Evolutionary conservation across 441 rosid species (phyloP).

Genomic region (Aleurites moluccanus): DNA sequence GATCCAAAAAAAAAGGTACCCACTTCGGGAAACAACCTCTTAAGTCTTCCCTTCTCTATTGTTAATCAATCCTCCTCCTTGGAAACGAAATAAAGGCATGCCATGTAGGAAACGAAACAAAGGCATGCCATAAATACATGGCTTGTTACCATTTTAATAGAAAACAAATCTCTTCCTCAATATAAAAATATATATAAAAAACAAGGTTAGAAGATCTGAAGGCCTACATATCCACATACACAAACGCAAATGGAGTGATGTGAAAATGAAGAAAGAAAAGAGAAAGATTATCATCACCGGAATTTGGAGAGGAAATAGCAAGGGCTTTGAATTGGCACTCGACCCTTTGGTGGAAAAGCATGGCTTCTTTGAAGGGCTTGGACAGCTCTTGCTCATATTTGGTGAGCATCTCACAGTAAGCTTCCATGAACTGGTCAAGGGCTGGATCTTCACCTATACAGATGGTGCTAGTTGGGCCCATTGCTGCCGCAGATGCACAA

Average conservation of each 20-base stretch:
- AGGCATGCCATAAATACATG: too few species aligned
- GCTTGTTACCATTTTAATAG: constrained; percentile 16
- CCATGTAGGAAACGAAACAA: too few species aligned
- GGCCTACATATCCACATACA: not conserved
- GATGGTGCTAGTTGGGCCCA: constrained; percentile 30
- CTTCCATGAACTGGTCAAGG: constrained; percentile 99
- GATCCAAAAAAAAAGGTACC: not conserved
- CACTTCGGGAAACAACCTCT: constrained; percentile 21
- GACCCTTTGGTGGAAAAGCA: constrained; percentile 75
- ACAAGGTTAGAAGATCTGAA: not conserved
- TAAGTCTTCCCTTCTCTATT: not conserved
- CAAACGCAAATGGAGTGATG: not conserved
- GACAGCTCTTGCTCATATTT: constrained; percentile 96
- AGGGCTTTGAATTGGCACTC: constrained; percentile 90
- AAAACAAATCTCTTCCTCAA: not conserved
- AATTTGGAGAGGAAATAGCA: constrained; percentile 44
- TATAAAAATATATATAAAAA: not conserved
- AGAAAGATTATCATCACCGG: constrained; percentile 43
- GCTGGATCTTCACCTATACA: constrained; percentile 90
- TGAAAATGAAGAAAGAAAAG: constrained; percentile 4
- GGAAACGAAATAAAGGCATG: constrained; percentile 26
- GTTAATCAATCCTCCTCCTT: constrained; percentile 12
- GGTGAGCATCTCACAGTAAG: constrained; percentile 95
- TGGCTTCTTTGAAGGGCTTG: constrained; percentile 91
- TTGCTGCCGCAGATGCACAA: constrained; percentile 53